Base-by-base conservation (phyloP, 257 asterid species). In the Scutellaria barbata region DNA sequence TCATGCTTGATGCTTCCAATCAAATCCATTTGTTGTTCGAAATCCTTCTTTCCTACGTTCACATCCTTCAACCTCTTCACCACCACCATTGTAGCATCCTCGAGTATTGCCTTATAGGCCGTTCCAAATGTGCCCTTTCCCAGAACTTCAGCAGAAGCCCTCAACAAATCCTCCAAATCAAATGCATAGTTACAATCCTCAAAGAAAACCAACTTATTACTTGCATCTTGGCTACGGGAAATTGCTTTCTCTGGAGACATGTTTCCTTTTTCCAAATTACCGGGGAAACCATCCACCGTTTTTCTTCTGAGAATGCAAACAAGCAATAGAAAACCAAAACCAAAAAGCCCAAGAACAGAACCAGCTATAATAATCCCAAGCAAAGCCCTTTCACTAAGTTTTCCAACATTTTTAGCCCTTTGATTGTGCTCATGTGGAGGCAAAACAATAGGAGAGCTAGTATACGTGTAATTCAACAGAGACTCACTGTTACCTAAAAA, bases 141-240 rank as follows among this genome's bases (percentile, higher is more conserved):
- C 78, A 95, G 58, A 0, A 95, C 98, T 74, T 95, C 99, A 1
- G 98, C 99, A 10, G 99, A 95, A 66, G 99, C 99, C 79, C 97
- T 89, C 81, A 95, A 76, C 73, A 95, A 81, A 75, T 95, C 99
- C 81, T 95, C 99, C 74, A 95, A 81, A 81, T 95, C 97, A 58
- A 92, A 95, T 2, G 92, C 93, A 69, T 76, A 88, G 58, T 84
- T 88, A 74, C 98, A 89, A 8, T 96, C 99, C 85, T 92, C 96
- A 61, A 92, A 92, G 90, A 95, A 95, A 63, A 81, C 86, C 73
- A 95, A 74, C 85, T 82, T 88, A 75, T 92, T 89, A 43, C 75
- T 84, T 1, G 87, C 96, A 45, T 89, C 96, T 61, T 85, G 87
- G 66, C 78, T 83, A 48, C 97, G 80, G 0, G 96, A 88, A 73